phyloP scores from a whole-genome alignment of 805 yeast species.

The Yamadazyma scolyti region DNA sequence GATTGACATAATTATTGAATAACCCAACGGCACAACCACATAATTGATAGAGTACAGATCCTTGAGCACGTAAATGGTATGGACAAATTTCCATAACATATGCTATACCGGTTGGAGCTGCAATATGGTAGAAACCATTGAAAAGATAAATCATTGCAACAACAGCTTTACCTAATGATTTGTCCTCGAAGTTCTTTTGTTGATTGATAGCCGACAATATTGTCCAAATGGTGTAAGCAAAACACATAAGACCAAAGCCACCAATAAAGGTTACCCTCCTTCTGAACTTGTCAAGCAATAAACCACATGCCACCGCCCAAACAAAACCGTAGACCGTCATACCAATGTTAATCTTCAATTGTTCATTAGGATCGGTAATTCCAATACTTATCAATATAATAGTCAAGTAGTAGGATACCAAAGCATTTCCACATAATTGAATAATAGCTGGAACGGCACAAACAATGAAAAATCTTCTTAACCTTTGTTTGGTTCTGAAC shows the following conservation, averaged over 20 bases:
- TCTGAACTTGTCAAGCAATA: conserved; percentile 13
- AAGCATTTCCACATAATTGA: conserved; percentile 50
- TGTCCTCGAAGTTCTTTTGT: conserved; percentile 37
- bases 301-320: conserved; percentile 11
- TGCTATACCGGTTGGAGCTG: conserved; percentile 24
- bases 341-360: conserved; percentile 47
- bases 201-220: conserved; percentile 44
- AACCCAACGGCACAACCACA: conserved; percentile 12
- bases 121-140: conserved; percentile 16
- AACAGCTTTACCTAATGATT: conserved; percentile 41
- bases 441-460: conserved; percentile 29
- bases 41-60: conserved; percentile 21
- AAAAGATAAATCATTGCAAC: conserved; percentile 39
- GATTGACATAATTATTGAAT: conserved; percentile 16
- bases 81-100: conserved; percentile 32
- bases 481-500: conserved; percentile 28
- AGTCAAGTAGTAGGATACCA: conserved; percentile 46
- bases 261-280: conserved; percentile 22
- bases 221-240: conserved; percentile 15
- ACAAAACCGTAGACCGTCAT: conserved; percentile 43
- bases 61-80: conserved; percentile 30
- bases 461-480: conserved; percentile 36
- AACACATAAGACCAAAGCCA: conserved; percentile 18
- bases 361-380: conserved; percentile 38
- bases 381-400: conserved; percentile 50